phyloP scores from a whole-genome alignment of 225 moss, liverwort and hornwort species.

The Antitrichia curtipendula region DNA sequence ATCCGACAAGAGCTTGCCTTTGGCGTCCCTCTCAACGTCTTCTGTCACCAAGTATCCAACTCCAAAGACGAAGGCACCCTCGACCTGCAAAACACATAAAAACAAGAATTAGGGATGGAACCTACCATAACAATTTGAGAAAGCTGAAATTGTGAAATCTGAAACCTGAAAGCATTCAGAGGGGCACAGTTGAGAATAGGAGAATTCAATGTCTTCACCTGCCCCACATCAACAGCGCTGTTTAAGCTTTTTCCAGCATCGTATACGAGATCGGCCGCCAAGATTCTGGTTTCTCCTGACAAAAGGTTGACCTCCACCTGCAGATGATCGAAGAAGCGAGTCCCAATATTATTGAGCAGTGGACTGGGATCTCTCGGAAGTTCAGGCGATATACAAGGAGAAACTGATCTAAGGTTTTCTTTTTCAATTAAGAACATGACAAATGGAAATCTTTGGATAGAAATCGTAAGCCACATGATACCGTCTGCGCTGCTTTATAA shows the following conservation, averaged over 20 bases:
- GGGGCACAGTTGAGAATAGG: not conserved
- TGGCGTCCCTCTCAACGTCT: slow-evolving; percentile 24
- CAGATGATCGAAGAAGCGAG: not conserved
- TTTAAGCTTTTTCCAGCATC: slow-evolving; percentile 59
- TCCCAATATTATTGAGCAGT: too few species aligned
- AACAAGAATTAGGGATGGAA: not conserved
- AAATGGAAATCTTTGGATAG: not conserved
- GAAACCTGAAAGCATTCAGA: not conserved
- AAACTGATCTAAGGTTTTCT: not conserved
- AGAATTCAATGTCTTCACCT: not conserved
- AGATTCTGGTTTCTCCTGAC: slow-evolving; percentile 38
- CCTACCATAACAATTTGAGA: not conserved
- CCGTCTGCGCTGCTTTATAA: too few species aligned
- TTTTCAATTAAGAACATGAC: too few species aligned
- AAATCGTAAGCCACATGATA: not conserved
- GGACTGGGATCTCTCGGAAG: not conserved
- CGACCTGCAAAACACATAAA: slow-evolving; percentile 10
- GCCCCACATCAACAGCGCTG: slow-evolving; percentile 6
- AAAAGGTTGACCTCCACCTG: slow-evolving; percentile 58
- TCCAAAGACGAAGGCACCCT: slow-evolving; percentile 57
- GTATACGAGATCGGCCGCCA: slow-evolving; percentile 39
- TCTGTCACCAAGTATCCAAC: slow-evolving; percentile 56
- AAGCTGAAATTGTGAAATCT: not conserved
- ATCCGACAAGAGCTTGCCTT: slow-evolving; percentile 41
- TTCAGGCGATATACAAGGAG: not conserved